phyloP scores from a whole-genome alignment of 495 filamentous ascomycete species.

The Penicillium longicatenatum region DNA sequence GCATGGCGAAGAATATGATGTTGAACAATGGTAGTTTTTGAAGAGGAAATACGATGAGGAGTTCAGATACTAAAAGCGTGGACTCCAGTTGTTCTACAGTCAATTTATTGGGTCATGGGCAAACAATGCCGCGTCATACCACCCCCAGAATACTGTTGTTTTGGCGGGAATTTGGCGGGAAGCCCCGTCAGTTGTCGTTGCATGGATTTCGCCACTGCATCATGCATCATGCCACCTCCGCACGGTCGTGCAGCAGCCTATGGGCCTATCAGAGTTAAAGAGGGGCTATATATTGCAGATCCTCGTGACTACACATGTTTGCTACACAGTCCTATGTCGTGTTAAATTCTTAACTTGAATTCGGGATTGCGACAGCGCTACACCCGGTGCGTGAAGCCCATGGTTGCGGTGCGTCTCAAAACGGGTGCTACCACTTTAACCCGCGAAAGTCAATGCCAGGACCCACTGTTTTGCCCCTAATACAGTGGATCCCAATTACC shows the following conservation, averaged over 20 bases:
- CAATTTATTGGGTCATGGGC: neutral
- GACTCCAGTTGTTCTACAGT: neutral
- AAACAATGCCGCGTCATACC: conserved; percentile 7
- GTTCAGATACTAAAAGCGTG: neutral
- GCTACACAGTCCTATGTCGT: neutral
- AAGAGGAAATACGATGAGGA: neutral
- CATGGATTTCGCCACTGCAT: conserved; percentile 12
- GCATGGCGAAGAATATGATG: conserved; percentile 8
- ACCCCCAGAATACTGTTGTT: neutral
- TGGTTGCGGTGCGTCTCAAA: too few relatives aligned
- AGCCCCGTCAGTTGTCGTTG: neutral
- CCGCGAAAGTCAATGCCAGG: too few relatives aligned
- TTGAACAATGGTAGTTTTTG: neutral
- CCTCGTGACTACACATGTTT: neutral
- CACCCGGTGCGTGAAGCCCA: too few relatives aligned
- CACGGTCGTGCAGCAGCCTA: conserved; percentile 1
- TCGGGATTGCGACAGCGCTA: neutral
- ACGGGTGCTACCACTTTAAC: too few relatives aligned
- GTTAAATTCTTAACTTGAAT: neutral
- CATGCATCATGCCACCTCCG: conserved; percentile 14
- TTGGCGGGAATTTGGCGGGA: conserved; percentile 2
- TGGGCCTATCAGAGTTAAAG: neutral
- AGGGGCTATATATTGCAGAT: neutral
- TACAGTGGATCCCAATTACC: too few relatives aligned
- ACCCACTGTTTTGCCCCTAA: too few relatives aligned